A percentile compares a stretch with the other conserved stretches of the same genome.
Evolutionary conservation across 1,284 basidiomycete genomes (phyloP).

Genomic region (Megacollybia platyphylla): DNA sequence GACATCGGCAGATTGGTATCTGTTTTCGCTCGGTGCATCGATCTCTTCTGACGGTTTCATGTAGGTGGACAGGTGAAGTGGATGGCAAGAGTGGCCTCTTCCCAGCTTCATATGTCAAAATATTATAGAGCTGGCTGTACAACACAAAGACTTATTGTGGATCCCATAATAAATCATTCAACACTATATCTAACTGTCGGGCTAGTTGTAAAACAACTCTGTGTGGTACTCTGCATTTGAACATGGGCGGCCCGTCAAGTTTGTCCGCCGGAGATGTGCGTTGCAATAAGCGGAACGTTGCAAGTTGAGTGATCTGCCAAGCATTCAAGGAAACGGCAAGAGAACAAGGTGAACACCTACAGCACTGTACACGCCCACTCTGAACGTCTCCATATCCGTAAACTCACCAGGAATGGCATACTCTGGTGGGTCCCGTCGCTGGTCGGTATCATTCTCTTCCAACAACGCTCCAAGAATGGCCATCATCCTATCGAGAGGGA

Average conservation of each 20-base stretch:
- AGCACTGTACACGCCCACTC: conserved; percentile 43
- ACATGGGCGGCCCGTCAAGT: conserved; percentile 54
- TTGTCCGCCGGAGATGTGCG: conserved; percentile 56
- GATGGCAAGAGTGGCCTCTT: conserved; percentile 54
- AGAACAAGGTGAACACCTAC: conserved; percentile 22
- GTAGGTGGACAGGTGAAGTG: conserved; percentile 66
- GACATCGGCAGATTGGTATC: conserved; percentile 65
- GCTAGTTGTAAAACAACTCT: background rate
- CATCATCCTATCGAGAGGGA: conserved; percentile 73
- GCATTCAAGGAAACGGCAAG: background rate
- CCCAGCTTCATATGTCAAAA: conserved; percentile 63
- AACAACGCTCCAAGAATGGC: conserved; percentile 77
- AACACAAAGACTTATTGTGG: background rate
- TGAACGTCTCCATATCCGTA: conserved; percentile 54
- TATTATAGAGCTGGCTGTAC: conserved; percentile 22
- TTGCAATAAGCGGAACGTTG: conserved; percentile 54
- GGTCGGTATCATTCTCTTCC: conserved; percentile 67
- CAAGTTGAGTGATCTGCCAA: conserved; percentile 57
- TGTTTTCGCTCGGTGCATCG: conserved; percentile 7
- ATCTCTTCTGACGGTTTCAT: conserved; percentile 1
- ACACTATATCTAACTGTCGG: background rate
- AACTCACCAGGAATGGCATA: conserved; percentile 45
- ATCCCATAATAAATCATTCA: conserved; percentile 3
- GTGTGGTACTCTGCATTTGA: conserved; percentile 46
- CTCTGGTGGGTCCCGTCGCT: conserved; percentile 28